Evolutionary conservation across 148 eudicot genomes (phyloP), one percentile per base, ranked within the genome.

Genomic region (Fallopia convolvulus): DNA sequence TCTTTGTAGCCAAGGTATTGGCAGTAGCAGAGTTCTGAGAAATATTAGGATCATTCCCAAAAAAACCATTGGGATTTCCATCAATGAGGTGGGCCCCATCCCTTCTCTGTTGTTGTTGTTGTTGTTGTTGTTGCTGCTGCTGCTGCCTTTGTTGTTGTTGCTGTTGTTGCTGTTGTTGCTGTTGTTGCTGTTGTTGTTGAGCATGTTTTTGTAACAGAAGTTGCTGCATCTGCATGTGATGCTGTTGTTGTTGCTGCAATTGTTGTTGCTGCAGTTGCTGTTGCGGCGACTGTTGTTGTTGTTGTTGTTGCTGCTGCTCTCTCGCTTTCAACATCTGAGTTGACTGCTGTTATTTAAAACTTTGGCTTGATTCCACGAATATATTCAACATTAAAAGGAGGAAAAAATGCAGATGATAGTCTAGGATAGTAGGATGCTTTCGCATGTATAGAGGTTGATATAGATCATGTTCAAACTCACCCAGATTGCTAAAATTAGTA

Each of bases 271-370:
- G 86, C 30, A 81, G 83, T 53, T 82, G 87, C 40, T 77, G 87
- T 47, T 77, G 86, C 33, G 81, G 82, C 58, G 83, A 88, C 20
- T 78, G 83, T 33, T 80, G 83, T 79, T 81, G 89, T 23, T 80
- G 83, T 33, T 80, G 83, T 75, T 81, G 90, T 56, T 85, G 91
- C 70, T 89, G 89, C 76, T 87, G 95, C 63, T 91, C 96, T 72
- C 96, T 86, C 33, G 90, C 89, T 81, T 89, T 89, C 44, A 89
- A 63, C 73, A 85, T 44, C 83, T 88, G 96, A 79, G 93, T 88
- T 72, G 75, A 72, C 92, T 89, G 81, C 74, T 75, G 70, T 73
- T 30, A 11, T 60, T 68, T 68, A 68, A 68, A 68, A 68, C 20
- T 39, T 14, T 1, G 9, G 36, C 17, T 68, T 15, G 36, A 39